Percentiles rank a stretch among this genome's conserved stretches.
These are phyloP conservation scores for Talaromyces sp. DNA, from an alignment of 2,329 filamentous ascomycete genomes.

Conservation along the genomic window DNA sequence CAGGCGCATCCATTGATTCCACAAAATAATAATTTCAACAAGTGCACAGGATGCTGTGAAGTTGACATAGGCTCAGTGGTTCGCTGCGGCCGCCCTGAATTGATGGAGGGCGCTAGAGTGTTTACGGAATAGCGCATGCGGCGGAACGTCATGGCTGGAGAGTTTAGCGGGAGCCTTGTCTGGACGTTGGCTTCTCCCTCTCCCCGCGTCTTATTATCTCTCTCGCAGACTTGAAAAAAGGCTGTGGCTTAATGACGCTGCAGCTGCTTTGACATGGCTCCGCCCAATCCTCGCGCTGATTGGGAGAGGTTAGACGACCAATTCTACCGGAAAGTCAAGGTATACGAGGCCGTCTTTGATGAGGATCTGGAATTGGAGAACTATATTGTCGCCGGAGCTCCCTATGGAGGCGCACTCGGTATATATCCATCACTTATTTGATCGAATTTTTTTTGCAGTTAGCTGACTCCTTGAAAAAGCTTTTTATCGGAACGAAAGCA, in stretches of 20 bases:
- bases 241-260: constrained; percentile 7
- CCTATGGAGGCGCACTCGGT: constrained; percentile 92
- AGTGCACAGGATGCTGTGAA: neutral
- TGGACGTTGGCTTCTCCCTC: constrained; percentile 3
- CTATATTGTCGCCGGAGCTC: constrained; percentile 85
- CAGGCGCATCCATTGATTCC: constrained; percentile 53
- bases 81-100: neutral
- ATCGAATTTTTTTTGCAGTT: too few species aligned
- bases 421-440: constrained; percentile 28
- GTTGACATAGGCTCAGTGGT: constrained; percentile 10
- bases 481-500: constrained; percentile 81
- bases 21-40: neutral
- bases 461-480: constrained; percentile 48
- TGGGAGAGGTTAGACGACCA: constrained; percentile 92
- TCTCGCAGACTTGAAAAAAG: neutral
- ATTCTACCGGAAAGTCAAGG: constrained; percentile 91
- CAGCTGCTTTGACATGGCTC: constrained; percentile 21
- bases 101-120: neutral
- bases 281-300: constrained; percentile 69
- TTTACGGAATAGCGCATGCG: neutral
- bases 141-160: neutral
- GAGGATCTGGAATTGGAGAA: constrained; percentile 91
- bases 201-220: neutral
- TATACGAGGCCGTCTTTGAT: constrained; percentile 92
- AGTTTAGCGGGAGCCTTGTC: constrained; percentile 8